Conservation (phyloP, 805 yeast species). For the Suhomyces vadensis region DNA sequence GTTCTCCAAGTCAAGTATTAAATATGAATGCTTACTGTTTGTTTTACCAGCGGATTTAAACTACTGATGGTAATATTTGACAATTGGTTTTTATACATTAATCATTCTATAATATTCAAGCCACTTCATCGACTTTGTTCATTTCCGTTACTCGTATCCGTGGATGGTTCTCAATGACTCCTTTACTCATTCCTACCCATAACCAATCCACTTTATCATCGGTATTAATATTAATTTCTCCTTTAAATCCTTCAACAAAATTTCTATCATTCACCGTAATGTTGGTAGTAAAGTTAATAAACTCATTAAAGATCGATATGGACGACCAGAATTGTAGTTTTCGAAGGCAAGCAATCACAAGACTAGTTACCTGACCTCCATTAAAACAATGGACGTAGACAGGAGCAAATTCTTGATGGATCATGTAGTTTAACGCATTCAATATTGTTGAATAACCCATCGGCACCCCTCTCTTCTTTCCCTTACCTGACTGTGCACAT, state of each 20-base stretch:
- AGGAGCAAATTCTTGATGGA: slow-evolving; percentile 64
- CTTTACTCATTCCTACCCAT: slow-evolving; percentile 63
- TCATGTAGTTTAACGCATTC: slow-evolving; percentile 59
- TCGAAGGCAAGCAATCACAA: slow-evolving; percentile 83
- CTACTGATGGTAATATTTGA: no score
- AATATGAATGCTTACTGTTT: slow-evolving; percentile 81
- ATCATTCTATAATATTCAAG: not conserved
- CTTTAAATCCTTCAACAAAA: slow-evolving; percentile 79
- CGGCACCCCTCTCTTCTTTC: slow-evolving; percentile 83
- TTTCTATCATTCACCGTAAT: slow-evolving; percentile 79
- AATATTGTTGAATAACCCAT: slow-evolving; percentile 64
- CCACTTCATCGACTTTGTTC: not conserved
- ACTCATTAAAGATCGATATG: slow-evolving; percentile 85
- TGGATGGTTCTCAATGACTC: slow-evolving; percentile 60
- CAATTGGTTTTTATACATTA: not conserved
- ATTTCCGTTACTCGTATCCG: slow-evolving; percentile 36
- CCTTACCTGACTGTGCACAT: slow-evolving; percentile 67
- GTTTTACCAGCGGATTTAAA: slow-evolving; percentile 56
- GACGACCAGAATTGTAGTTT: slow-evolving; percentile 86
- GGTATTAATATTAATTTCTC: slow-evolving; percentile 53
- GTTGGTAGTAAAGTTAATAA: slow-evolving; percentile 70
- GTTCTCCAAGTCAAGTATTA: slow-evolving; percentile 53
- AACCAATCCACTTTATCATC: slow-evolving; percentile 58
- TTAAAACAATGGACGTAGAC: slow-evolving; percentile 83
- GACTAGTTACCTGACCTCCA: slow-evolving; percentile 84